These are phyloP conservation scores for Blastosporella zonata DNA, from an alignment of 1,284 basidiomycete species.

Conservation along the genomic window DNA sequence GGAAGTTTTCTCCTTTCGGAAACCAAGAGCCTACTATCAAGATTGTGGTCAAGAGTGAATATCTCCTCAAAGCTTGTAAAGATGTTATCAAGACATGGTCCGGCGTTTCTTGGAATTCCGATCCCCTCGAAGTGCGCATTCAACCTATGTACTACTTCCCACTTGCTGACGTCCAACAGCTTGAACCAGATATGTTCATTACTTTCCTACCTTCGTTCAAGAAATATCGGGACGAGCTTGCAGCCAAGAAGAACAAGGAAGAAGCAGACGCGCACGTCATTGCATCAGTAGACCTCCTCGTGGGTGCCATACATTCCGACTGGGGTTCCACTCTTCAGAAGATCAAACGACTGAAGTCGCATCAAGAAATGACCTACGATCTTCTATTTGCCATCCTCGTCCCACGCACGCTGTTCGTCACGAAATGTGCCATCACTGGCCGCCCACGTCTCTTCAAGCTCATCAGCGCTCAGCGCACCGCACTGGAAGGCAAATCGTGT, in stretches of 20 bases:
- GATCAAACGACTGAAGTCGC: conserved; percentile 43
- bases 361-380: conserved; percentile 51
- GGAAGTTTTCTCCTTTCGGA: conserved; percentile 39
- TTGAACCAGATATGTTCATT: conserved; percentile 53
- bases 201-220: conserved; percentile 46
- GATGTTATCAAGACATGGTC: conserved; percentile 49
- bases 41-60: conserved; percentile 53
- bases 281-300: conserved; percentile 41
- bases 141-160: not conserved
- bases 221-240: conserved; percentile 38
- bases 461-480: conserved; percentile 32
- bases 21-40: conserved; percentile 42
- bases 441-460: conserved; percentile 47
- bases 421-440: conserved; percentile 47
- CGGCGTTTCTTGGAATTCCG: conserved; percentile 52
- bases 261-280: conserved; percentile 40
- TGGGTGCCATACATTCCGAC: conserved; percentile 43
- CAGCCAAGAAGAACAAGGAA: conserved; percentile 31
- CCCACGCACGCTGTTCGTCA: conserved; percentile 44
- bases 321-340: conserved; percentile 43
- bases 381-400: conserved; percentile 52
- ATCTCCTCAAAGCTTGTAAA: conserved; percentile 50
- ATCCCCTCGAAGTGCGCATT: conserved; percentile 43
- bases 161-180: conserved; percentile 24
- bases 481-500: conserved; percentile 28